phyloP scores from a whole-genome alignment of 1,284 basidiomycete species.

The Leccinum olivaceoglutinosum region DNA sequence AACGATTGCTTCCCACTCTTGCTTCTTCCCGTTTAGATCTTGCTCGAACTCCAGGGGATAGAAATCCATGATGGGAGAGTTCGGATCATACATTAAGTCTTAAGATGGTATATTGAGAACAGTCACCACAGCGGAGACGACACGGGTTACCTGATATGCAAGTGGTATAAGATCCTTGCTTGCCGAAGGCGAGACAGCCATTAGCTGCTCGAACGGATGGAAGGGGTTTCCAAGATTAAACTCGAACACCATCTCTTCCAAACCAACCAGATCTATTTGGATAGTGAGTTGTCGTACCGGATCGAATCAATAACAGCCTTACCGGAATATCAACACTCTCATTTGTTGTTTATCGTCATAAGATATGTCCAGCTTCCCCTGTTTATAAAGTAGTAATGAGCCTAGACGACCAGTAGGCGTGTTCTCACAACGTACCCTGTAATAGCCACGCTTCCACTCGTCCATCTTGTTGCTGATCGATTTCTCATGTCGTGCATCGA shows the following conservation, averaged over 20 bases:
- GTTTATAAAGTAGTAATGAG: constrained; percentile 3
- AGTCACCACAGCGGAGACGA: neutral
- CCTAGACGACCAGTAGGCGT: neutral
- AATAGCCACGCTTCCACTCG: constrained; percentile 90
- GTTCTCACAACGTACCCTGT: constrained; percentile 53
- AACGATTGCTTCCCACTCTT: constrained; percentile 98
- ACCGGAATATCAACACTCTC: constrained; percentile 60
- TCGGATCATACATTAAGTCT: constrained; percentile 86
- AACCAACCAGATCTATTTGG: constrained; percentile 64
- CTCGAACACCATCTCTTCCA: constrained; percentile 77
- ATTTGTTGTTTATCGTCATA: constrained; percentile 66
- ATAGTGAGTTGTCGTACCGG: constrained; percentile 6
- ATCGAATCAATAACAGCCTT: constrained; percentile 16
- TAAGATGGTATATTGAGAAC: constrained; percentile 27
- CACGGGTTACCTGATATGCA: constrained; percentile 69
- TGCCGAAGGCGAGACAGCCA: constrained; percentile 93
- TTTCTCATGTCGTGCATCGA: constrained; percentile 73
- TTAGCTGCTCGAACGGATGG: constrained; percentile 92
- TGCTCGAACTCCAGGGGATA: constrained; percentile 89
- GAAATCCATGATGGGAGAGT: constrained; percentile 91
- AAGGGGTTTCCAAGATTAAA: constrained; percentile 90
- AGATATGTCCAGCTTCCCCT: constrained; percentile 83
- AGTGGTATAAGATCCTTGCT: constrained; percentile 84
- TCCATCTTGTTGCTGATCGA: constrained; percentile 81
- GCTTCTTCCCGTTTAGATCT: constrained; percentile 97